Evolutionary conservation across 192 early-diverging fungal species (phyloP), one percentile per base, ranked within the genome.

Genomic region (Dissophora ornata): DNA sequence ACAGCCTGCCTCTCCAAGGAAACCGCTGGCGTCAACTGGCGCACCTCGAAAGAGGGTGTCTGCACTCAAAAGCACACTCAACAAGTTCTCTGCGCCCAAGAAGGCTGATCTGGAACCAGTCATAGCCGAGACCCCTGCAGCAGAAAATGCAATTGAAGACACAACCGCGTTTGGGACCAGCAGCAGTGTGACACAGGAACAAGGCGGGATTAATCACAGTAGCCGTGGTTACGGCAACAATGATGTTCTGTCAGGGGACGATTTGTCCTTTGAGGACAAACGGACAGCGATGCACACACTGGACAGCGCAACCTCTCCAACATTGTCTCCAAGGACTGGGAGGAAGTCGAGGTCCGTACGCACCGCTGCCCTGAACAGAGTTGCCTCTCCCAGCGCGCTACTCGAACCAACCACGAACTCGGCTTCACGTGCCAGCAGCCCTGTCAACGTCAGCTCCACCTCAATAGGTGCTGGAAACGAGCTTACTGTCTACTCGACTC

Each of bases 11-110:
- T 4, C 13, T 5, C 40, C 52, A 24, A 44, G 42, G 45, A 57
- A 62, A 34, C 49, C 59, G 22, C 22, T 47, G 7, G 30, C 57
- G 1, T 34, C 71, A 13, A 13, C 36, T 19, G 30, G 56, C 0
- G 36, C 62, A 5, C 30, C 64, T 11, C 51, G 56, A 7, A 67
- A 67, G 28, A 57, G 65, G 21, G 73, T 67, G 30, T 77, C 73
- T 24, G 65, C 63, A 16, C 36, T 77, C 4, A 77, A 62, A 46
- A 77, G 59, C 46, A 77, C 64, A 0, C 44, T 77, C 10, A 61
- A 46, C 73, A 77, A 60, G 47, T 77, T 77, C 42, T 59, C 71
- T 3, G 57, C 71, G 7, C 63, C 71, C 2, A 77, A 61, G 38
- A 77, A 51, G n/a, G 18, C 64, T 13, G 73, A 77, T 56, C 53